phyloP scores from a whole-genome alignment of 1,139 yeast genomes.

The Insectozyma bohioensis region DNA sequence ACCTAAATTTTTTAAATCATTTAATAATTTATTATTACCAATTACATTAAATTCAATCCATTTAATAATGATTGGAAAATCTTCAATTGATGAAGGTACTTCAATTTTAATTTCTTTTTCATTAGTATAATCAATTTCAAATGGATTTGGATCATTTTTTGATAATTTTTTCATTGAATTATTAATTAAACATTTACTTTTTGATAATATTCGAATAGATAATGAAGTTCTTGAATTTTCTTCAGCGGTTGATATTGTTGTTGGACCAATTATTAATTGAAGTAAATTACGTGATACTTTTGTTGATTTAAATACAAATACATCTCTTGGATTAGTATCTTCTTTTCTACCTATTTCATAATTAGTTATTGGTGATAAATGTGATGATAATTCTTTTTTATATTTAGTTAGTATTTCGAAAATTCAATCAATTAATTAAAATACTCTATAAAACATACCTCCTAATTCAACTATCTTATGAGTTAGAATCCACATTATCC shows the following conservation, averaged over 20 bases:
- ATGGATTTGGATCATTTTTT: slow-evolving; percentile 18
- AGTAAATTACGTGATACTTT: slow-evolving; percentile 35
- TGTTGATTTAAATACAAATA: slow-evolving; percentile 12
- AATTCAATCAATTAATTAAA: too few species aligned
- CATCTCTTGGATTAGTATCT: slow-evolving; percentile 19
- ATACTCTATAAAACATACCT: slow-evolving; percentile 12
- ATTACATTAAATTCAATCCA: slow-evolving; percentile 27
- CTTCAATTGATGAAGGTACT: slow-evolving; percentile 11
- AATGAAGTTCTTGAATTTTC: slow-evolving; percentile 19
- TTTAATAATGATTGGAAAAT: slow-evolving; percentile 17
- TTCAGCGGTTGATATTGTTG: slow-evolving; percentile 7
- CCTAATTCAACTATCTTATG: slow-evolving; percentile 14
- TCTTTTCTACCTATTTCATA: slow-evolving; percentile 33
- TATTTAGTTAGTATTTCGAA: slow-evolving; percentile 9
- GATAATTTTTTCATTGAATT: slow-evolving; percentile 24
- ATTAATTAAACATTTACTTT: slow-evolving; percentile 33
- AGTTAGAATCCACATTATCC: slow-evolving; percentile 17
- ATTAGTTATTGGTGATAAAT: slow-evolving; percentile 18
- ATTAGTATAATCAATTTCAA: slow-evolving; percentile 17
- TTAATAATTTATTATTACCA: slow-evolving; percentile 1
- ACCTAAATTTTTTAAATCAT: not conserved
- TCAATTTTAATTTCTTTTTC: slow-evolving; percentile 18
- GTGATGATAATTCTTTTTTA: slow-evolving; percentile 4
- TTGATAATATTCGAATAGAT: slow-evolving; percentile 24
- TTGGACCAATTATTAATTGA: slow-evolving; percentile 16